These are phyloP conservation scores for Clarireedia homoeocarpa DNA, from an alignment of 2,329 filamentous ascomycete genomes.

Conservation along the genomic window DNA sequence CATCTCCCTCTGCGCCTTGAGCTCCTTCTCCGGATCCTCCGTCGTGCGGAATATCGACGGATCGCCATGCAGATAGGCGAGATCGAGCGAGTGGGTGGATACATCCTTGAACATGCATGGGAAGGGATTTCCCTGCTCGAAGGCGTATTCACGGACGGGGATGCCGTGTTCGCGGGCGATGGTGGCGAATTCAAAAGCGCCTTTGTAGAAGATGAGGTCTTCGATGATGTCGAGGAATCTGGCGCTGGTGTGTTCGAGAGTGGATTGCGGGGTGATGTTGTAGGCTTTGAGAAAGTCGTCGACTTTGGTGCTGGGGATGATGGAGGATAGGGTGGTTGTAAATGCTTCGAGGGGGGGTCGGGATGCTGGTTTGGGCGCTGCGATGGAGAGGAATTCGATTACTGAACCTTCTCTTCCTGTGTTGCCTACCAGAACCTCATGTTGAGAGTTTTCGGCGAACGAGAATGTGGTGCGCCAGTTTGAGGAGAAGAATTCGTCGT, in stretches of 20 bases:
- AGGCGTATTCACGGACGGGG: constrained; percentile 6
- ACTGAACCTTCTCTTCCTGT: neutral
- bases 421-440: neutral
- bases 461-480: neutral
- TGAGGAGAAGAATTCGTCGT: neutral
- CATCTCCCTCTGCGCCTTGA: neutral
- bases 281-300: neutral
- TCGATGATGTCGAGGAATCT: neutral
- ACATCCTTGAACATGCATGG: neutral
- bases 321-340: neutral
- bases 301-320: neutral
- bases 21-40: neutral
- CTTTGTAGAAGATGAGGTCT: neutral
- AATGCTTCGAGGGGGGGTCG: neutral
- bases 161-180: neutral
- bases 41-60: constrained; percentile 4
- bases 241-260: neutral
- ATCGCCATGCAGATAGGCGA: constrained; percentile 10
- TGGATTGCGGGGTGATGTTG: neutral
- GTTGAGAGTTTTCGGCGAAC: neutral
- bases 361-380: neutral
- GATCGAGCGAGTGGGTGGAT: constrained; percentile 4
- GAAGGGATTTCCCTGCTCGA: constrained; percentile 8
- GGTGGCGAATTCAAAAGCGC: neutral
- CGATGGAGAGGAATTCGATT: neutral